phyloP scores from a whole-genome alignment of 2,329 filamentous ascomycete species.

The Aureobasidium sp. region DNA sequence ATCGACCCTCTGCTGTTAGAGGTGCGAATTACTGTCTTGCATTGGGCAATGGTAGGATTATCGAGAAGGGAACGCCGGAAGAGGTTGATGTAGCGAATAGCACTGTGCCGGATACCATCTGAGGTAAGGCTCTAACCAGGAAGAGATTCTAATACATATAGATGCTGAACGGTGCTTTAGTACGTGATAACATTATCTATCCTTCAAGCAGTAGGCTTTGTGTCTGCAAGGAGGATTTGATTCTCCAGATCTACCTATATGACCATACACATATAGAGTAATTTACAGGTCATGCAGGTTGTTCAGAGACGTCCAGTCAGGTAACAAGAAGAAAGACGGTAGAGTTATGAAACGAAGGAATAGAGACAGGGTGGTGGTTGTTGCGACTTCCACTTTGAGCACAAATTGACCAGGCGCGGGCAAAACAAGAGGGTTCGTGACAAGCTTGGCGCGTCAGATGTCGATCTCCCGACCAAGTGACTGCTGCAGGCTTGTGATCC shows the following conservation, averaged over 20 bases:
- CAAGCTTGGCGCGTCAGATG: neutral
- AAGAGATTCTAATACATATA: no score
- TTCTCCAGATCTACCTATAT: no score
- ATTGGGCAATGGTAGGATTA: conserved; percentile 44
- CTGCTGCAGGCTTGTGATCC: neutral
- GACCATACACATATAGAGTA: no score
- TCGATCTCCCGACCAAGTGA: neutral
- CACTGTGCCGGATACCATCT: neutral
- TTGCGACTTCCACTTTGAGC: neutral
- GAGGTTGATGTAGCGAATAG: conserved; percentile 22
- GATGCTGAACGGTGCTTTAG: no score
- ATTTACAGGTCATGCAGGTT: no score
- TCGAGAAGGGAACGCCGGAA: conserved; percentile 30
- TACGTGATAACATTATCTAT: no score
- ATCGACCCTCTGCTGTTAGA: conserved; percentile 55
- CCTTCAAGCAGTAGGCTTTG: no score
- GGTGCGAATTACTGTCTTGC: conserved; percentile 51
- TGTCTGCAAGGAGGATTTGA: no score
- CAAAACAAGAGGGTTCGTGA: neutral
- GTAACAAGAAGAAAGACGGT: no score
- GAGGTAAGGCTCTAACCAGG: no score
- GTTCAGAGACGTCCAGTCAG: no score
- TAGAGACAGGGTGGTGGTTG: no score
- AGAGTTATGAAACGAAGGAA: neutral
- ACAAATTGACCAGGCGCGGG: neutral